These are phyloP conservation scores for Turritis glabra DNA, from an alignment of 345 rosid genomes.

Conservation along the genomic window DNA sequence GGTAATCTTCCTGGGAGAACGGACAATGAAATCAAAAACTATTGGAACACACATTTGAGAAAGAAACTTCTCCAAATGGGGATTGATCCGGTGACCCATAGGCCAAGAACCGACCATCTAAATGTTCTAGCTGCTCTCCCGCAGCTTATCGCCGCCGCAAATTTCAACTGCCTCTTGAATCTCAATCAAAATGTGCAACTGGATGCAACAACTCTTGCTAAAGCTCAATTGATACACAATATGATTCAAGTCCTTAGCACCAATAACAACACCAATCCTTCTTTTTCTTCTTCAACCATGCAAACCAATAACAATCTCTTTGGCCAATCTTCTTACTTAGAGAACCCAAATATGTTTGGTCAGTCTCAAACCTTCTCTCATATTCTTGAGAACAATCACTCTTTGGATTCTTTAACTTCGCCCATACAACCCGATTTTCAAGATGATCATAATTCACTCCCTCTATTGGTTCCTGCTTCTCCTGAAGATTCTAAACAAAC, in stretches of 20 bases:
- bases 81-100: constrained; percentile 39
- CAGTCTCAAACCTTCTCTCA: constrained; percentile 38
- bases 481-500: constrained; percentile 32
- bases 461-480: constrained; percentile 51
- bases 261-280: background rate
- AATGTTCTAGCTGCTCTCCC: constrained; percentile 51
- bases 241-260: constrained; percentile 47
- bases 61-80: constrained; percentile 44
- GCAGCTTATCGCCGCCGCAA: constrained; percentile 57
- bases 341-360: constrained; percentile 34
- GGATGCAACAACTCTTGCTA: constrained; percentile 58
- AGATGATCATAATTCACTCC: constrained; percentile 37
- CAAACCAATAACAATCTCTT: constrained; percentile 40
- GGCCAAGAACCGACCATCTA: constrained; percentile 47
- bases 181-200: constrained; percentile 44
- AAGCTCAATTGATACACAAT: constrained; percentile 53
- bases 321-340: constrained; percentile 31
- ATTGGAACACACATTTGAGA: constrained; percentile 43
- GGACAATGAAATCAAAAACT: constrained; percentile 42
- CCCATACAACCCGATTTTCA: constrained; percentile 9
- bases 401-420: constrained; percentile 34
- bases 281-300: constrained; percentile 28
- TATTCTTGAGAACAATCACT: constrained; percentile 35
- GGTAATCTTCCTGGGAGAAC: constrained; percentile 43
- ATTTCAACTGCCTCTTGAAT: constrained; percentile 49